Base-by-base conservation (phyloP, 139 green algal genomes). In the Raphidocelis subcapitata region DNA sequence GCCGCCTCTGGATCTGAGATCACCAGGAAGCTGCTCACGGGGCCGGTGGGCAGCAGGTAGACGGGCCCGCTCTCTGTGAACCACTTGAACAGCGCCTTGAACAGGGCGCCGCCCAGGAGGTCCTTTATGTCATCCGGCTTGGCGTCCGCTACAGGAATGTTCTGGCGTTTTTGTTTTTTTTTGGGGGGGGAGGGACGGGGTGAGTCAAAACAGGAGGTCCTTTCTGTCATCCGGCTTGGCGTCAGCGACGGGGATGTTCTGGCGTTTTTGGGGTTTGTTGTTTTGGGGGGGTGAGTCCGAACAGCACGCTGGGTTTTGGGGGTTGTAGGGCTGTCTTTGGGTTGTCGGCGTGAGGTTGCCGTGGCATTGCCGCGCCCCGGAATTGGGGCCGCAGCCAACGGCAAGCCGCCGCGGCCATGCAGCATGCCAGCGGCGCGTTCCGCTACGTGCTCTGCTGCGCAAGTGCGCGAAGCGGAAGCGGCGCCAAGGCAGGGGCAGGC, bases 81-180 rank as follows among this genome's bases (percentile, higher is more conserved):
- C 85, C 88, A 93, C 73, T 93, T 92, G 81, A 82, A 92, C 55
- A 94, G 77, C 3, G 89, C 86, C 62, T 92, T 89, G 80, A 99
- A 99, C 28, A 99, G 86, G 1, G 93, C 96, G 2, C 96, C 96
- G 0, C 96, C 96, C 49, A 99, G 84, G 35, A 99, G 82, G 62
- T 98, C 94, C 68, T 97, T 82, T 62, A 99, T 97, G 82, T 99
- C 94, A 2, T 96, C 93, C 21, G 95, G 89, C 83, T 97, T 93
- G 35, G 96, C 94, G 73, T 98, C 85, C 0, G 94, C 95, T 24
- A 99, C 92, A 2, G 96, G 96, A n/a, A 97, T 89, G 60, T 97
- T 94, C 90, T 94, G 87, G 57, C 70, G 10, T 14, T 61, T 28
- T 61, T n/a, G n/a, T n/a, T n/a, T n/a, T n/a, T n/a, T n/a, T n/a